phyloP scores from a whole-genome alignment of 1,284 basidiomycete species.

The Cerrena zonata region DNA sequence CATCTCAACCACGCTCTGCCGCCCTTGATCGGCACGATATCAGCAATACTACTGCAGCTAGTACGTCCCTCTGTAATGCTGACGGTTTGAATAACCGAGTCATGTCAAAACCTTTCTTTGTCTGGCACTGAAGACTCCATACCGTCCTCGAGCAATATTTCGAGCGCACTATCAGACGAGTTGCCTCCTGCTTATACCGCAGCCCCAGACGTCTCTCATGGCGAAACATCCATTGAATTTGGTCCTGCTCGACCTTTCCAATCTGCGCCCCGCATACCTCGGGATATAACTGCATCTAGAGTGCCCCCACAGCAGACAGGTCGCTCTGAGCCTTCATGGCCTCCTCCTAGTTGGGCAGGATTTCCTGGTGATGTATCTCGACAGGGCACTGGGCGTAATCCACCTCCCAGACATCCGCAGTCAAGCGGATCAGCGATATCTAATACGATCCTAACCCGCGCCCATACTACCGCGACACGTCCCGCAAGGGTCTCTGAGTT shows the following conservation, averaged over 20 bases:
- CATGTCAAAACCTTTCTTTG: no score
- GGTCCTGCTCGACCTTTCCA: conserved; percentile 64
- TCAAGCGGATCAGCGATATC: conserved; percentile 1
- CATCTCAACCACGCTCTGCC: no score
- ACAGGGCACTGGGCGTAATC: conserved; percentile 8
- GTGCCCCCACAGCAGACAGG: conserved; percentile 7
- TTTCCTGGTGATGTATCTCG: not conserved
- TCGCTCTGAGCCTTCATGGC: conserved; percentile 3
- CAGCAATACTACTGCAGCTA: no score
- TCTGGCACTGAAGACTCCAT: no score
- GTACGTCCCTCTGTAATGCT: no score
- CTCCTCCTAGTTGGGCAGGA: conserved; percentile 2
- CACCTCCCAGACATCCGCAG: conserved; percentile 11
- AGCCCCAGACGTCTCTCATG: conserved; percentile 43
- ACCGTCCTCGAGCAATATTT: no score
- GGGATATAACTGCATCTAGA: not conserved
- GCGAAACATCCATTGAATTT: conserved; percentile 55
- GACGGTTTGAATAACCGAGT: no score
- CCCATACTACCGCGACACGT: conserved; percentile 8
- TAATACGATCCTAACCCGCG: conserved; percentile 12
- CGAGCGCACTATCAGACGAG: conserved; percentile 36
- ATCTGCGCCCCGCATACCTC: conserved; percentile 29
- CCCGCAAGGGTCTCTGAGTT: conserved; percentile 40
- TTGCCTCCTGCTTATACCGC: conserved; percentile 65
- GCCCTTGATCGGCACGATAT: no score